Base-by-base conservation (phyloP, 1,284 basidiomycete genomes). In the Ceratobasidium sp. region DNA sequence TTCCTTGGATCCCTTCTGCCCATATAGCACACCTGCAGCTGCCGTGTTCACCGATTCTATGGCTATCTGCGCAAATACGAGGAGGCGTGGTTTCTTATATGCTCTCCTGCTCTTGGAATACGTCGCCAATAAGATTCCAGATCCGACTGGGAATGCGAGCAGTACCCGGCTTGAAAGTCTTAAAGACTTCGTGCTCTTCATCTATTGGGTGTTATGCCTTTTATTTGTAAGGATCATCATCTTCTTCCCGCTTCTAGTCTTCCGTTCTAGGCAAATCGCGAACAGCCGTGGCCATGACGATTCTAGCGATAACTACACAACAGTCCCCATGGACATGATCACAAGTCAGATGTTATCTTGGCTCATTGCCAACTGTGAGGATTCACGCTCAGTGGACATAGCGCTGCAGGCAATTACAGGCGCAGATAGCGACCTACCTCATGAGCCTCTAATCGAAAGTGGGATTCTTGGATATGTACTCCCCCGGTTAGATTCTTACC, bases 391-490 rank as follows among this genome's bases (percentile, higher is more conserved):
- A 1, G 66, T 54, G 0, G 66, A 54, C 25, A 37, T 43, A 7
- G 66, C 66, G 8, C 37, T 68, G 7, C 66, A 68, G 29, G 66
- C 66, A 2, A 19, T 68, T 11, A 8, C 66, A n/a, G 66, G 66
- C 5, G 17, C 43, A 11, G 32, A 37, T 1, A 1, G 6, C 5
- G 2, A 34, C 15, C 11, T 65, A n/a, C 62, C 62, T 17, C 44
- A 32, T 5, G 13, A n/a, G 15, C 43, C 40, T 2, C n/a, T 65
- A 11, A 6, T 1, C 6, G 3, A 65, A 2, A 32, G 43, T 40
- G 25, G 25, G 8, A n/a, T n/a, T 6, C 19, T 22, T n/a, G 19
- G 49, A 4, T n/a, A n/a, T n/a, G 49, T 51, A 9, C 5, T n/a
- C 17, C 5, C 49, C 19, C 6, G 40, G 11, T 43, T 43, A 11